Conservation (phyloP, 768 basidiomycete species). For the Lyophyllum atratum region DNA sequence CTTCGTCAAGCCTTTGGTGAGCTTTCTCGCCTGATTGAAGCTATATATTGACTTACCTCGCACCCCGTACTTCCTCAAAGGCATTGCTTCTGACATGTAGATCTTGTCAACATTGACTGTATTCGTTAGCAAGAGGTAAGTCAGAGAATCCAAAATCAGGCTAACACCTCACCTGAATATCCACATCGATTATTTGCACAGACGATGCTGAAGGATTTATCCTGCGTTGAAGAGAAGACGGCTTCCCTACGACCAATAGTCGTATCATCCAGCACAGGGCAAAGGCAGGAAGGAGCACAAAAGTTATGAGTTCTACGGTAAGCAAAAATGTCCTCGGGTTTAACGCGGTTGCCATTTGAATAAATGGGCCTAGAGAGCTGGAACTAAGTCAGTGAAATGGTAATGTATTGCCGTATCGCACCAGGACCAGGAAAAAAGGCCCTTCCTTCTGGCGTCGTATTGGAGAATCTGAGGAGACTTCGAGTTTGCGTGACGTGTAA, state of each 20-base stretch:
- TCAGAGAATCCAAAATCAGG: neutral
- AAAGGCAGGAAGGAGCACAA: neutral
- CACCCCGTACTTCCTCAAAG: neutral
- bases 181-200: neutral
- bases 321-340: neutral
- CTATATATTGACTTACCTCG: neutral
- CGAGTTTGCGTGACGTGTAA: neutral
- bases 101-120: neutral
- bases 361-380: neutral
- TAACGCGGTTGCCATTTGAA: neutral
- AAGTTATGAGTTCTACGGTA: neutral
- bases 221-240: neutral
- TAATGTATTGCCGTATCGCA: neutral
- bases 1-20: too few species aligned
- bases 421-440: neutral
- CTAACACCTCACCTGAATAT: neutral
- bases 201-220: neutral
- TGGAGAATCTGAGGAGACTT: neutral
- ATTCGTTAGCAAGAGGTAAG: neutral
- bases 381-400: neutral
- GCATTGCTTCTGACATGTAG: neutral
- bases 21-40: too few species aligned
- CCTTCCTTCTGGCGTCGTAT: neutral
- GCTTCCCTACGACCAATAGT: neutral
- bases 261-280: neutral